Conservation (phyloP, 2,329 filamentous ascomycete species). For the Apiospora phragmitis region DNA sequence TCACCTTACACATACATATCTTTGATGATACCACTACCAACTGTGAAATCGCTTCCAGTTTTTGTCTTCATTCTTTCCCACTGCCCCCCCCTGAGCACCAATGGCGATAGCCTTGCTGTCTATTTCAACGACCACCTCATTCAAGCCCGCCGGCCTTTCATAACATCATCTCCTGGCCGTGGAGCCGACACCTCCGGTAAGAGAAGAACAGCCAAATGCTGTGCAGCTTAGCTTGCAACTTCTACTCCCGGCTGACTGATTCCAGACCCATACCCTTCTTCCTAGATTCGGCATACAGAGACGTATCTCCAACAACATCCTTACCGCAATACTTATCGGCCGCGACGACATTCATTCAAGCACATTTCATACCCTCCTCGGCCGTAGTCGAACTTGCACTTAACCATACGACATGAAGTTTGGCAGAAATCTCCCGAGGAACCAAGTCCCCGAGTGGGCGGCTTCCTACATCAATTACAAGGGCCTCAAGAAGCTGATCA, state of each 20-base stretch:
- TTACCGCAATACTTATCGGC: neutral
- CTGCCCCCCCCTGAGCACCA: neutral
- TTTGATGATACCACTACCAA: neutral
- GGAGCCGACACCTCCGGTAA: neutral
- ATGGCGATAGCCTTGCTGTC: neutral
- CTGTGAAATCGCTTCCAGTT: neutral
- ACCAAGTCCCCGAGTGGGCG: constrained; percentile 87
- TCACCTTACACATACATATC: neutral
- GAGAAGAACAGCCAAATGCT: neutral
- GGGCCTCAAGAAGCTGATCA: constrained; percentile 92
- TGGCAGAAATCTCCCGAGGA: constrained; percentile 68
- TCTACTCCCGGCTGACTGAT: neutral
- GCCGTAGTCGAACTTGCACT: neutral
- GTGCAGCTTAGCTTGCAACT: neutral
- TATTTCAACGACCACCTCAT: neutral
- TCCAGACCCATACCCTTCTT: neutral
- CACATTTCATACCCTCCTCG: neutral
- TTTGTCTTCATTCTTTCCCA: neutral
- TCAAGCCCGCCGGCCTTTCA: constrained; percentile 5
- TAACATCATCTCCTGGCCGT: constrained; percentile 10
- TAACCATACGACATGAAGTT: constrained; percentile 55
- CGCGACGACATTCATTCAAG: neutral
- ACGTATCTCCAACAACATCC: neutral
- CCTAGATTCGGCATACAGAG: neutral
- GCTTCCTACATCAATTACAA: constrained; percentile 87